Conservation (phyloP, 1,139 yeast species). For the Diutina mesorugosa region DNA sequence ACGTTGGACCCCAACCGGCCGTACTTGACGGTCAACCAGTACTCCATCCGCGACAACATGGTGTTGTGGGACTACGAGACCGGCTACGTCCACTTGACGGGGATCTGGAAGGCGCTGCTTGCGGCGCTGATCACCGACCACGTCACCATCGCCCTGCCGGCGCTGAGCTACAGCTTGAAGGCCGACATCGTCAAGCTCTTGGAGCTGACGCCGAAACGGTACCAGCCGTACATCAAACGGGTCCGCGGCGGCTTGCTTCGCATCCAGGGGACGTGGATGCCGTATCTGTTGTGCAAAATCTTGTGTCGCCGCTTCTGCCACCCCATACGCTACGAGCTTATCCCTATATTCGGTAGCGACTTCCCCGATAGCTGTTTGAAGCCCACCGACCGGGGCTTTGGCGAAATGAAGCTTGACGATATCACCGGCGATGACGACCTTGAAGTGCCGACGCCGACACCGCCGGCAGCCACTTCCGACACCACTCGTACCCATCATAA, state of each 20-base stretch:
- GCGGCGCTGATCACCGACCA: neutral
- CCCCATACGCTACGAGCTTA: slow-evolving; percentile 59
- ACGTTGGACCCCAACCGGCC: slow-evolving; percentile 47
- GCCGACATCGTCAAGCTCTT: slow-evolving; percentile 68
- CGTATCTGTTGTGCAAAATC: slow-evolving; percentile 52
- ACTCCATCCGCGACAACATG: slow-evolving; percentile 49
- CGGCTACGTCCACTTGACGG: slow-evolving; percentile 84
- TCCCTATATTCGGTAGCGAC: slow-evolving; percentile 67
- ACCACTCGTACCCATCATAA: neutral
- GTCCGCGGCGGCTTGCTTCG: slow-evolving; percentile 87
- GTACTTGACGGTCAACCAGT: slow-evolving; percentile 64
- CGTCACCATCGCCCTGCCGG: neutral
- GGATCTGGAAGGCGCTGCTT: slow-evolving; percentile 75
- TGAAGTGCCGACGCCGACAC: neutral
- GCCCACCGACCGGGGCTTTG: slow-evolving; percentile 59
- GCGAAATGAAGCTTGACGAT: slow-evolving; percentile 38
- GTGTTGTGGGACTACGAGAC: slow-evolving; percentile 83
- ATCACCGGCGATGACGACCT: neutral
- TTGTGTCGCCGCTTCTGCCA: slow-evolving; percentile 70
- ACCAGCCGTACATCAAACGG: slow-evolving; percentile 52
- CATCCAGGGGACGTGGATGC: slow-evolving; percentile 94
- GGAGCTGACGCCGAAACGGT: slow-evolving; percentile 59
- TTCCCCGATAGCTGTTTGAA: slow-evolving; percentile 62
- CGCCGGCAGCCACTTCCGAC: neutral
- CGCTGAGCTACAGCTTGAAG: slow-evolving; percentile 20